Percentiles rank a stretch among this genome's conserved stretches.
Conservation (phyloP, 306 rosid genomes). For the Rosa multiflora region DNA sequence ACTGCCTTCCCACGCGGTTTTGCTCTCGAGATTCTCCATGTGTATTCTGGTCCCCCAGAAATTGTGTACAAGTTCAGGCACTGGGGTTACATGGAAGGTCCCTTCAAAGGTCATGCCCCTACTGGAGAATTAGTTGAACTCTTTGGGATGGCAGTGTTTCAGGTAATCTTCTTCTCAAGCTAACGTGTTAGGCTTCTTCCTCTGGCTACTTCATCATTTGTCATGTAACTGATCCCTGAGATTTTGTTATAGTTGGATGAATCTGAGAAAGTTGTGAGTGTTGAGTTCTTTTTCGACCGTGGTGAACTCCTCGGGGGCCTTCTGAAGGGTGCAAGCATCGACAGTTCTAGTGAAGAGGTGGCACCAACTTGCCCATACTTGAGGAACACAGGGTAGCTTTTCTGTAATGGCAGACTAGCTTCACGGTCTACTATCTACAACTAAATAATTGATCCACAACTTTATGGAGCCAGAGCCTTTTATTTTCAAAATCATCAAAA, state of each 20-base stretch:
- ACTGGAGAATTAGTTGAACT: conserved; percentile 53
- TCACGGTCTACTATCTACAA: neutral
- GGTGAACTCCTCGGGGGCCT: conserved; percentile 66
- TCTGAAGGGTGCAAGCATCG: conserved; percentile 40
- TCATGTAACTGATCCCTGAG: neutral
- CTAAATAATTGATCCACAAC: neutral
- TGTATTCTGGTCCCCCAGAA: conserved; percentile 55
- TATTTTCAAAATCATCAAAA: too few species aligned
- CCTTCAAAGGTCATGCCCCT: conserved; percentile 62
- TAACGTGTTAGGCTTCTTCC: neutral
- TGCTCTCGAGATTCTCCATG: conserved; percentile 53
- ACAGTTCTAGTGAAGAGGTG: conserved; percentile 30
- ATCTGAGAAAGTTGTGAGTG: conserved; percentile 46
- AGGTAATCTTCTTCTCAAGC: conserved; percentile 25
- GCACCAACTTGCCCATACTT: conserved; percentile 48
- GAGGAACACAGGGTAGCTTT: conserved; percentile 40
- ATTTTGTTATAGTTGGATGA: conserved; percentile 45
- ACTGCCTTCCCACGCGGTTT: conserved; percentile 69
- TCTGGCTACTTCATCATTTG: neutral
- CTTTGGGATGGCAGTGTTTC: conserved; percentile 52
- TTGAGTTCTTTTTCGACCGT: conserved; percentile 69
- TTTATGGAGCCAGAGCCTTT: neutral
- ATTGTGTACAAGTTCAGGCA: conserved; percentile 69
- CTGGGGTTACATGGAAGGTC: conserved; percentile 79
- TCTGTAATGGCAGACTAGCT: neutral